These are phyloP conservation scores for Eimeria falciformis DNA, from an alignment of 169 alveolate genomes.

Conservation along the genomic window DNA sequence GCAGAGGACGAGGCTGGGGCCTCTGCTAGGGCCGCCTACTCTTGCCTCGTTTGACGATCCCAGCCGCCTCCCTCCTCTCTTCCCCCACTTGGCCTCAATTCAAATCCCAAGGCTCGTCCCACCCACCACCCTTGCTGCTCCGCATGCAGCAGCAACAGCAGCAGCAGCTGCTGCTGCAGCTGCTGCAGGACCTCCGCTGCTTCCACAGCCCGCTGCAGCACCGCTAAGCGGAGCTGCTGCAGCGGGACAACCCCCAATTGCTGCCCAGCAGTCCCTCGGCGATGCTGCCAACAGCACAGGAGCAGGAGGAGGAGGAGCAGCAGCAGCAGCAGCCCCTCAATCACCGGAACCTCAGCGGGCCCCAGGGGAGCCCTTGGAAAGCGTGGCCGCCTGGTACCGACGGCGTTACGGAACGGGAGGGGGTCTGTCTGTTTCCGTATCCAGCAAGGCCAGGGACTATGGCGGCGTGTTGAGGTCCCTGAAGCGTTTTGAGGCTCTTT, in stretches of 20 bases:
- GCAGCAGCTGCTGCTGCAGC: slow-evolving; percentile 24
- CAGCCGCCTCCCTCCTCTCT: slow-evolving; percentile 19
- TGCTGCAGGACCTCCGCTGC: neutral
- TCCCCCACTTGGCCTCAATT: neutral
- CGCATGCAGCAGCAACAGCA: slow-evolving; percentile 21
- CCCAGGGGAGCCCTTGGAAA: slow-evolving; percentile 39
- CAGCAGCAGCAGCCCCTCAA: slow-evolving; percentile 4
- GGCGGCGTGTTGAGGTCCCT: neutral
- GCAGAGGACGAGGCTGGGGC: slow-evolving; percentile 23
- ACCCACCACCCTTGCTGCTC: neutral
- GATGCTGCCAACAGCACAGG: slow-evolving; percentile 14
- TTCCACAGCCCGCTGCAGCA: too few species aligned
- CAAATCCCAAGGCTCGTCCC: neutral
- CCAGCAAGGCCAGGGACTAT: slow-evolving; percentile 7
- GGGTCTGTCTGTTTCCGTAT: neutral
- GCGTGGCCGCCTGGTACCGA: slow-evolving; percentile 35
- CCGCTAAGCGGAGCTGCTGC: slow-evolving; percentile 3
- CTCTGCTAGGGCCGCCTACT: neutral
- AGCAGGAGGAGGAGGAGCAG: slow-evolving; percentile 36
- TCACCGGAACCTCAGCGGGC: neutral
- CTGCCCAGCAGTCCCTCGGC: neutral
- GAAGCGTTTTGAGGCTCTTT: neutral
- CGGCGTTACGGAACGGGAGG: slow-evolving; percentile 40
- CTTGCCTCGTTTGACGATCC: slow-evolving; percentile 28
- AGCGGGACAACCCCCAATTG: neutral